Evolutionary conservation across 495 filamentous ascomycete species (phyloP).

Genomic region (Xylaria grammica): DNA sequence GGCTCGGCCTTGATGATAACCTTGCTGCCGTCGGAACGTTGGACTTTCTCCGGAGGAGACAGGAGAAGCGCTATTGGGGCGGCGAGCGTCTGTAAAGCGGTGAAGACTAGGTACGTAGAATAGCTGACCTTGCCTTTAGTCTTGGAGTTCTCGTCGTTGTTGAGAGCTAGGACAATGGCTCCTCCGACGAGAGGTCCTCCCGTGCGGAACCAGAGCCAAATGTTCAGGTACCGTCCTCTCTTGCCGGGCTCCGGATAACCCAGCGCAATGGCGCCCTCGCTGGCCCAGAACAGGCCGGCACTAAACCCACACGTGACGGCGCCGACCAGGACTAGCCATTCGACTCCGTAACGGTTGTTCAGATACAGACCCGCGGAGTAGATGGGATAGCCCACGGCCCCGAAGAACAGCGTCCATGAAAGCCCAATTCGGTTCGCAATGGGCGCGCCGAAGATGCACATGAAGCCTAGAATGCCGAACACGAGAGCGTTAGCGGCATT

Average conservation of each 20-base stretch:
- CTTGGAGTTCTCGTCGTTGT: slow-evolving; percentile 45
- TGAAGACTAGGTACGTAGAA: slow-evolving; percentile 59
- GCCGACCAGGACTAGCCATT: slow-evolving; percentile 63
- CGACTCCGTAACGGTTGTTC: slow-evolving; percentile 62
- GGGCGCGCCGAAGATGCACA: slow-evolving; percentile 57
- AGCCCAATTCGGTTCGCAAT: slow-evolving; percentile 60
- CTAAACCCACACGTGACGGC: slow-evolving; percentile 61
- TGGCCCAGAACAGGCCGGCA: slow-evolving; percentile 62
- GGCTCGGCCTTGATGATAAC: slow-evolving; percentile 42
- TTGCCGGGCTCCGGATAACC: slow-evolving; percentile 61
- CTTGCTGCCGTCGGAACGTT: slow-evolving; percentile 53
- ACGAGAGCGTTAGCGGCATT: slow-evolving; percentile 65
- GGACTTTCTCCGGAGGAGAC: slow-evolving; percentile 60
- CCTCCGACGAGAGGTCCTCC: slow-evolving; percentile 61
- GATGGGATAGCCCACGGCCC: slow-evolving; percentile 61
- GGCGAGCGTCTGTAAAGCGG: slow-evolving; percentile 58
- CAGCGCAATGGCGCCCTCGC: slow-evolving; percentile 62
- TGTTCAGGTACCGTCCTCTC: slow-evolving; percentile 59
- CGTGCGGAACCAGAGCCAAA: slow-evolving; percentile 63
- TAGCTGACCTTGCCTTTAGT: slow-evolving; percentile 60
- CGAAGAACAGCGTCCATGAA: slow-evolving; percentile 58
- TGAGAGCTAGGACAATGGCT: slow-evolving; percentile 62
- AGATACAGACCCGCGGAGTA: slow-evolving; percentile 63
- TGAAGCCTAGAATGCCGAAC: slow-evolving; percentile 62
- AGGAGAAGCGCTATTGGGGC: slow-evolving; percentile 58